Evolutionary conservation across 345 rosid genomes (phyloP), one percentile per base, ranked within the genome.

Genomic region (Brassica juncea): DNA sequence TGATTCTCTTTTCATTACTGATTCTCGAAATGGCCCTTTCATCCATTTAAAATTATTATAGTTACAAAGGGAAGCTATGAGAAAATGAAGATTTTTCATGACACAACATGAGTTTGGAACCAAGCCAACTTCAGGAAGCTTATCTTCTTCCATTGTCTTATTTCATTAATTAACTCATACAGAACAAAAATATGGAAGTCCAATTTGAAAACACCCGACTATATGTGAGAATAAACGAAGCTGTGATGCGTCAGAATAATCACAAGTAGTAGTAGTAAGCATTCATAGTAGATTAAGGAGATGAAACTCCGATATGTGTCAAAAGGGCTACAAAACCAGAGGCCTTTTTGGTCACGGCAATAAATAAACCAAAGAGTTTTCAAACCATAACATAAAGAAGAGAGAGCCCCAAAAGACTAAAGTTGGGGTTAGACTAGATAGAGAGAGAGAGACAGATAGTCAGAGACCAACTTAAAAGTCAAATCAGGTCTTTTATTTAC

Each of bases 101-200:
- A 47, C 52, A 31, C 58, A 39, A 70, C 66, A 30, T 47, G 52
- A 21, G 81, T 57, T 72, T 5, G 68, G 73, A 66, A 44, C 28
- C 47, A 47, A 67, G 78, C 68, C 74, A 59, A 23, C 37, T 60
- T 68, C 82, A 58, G 67, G 52, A 42, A 57, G 54, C 70, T 25
- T 19, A 44, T 15, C 23, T 49, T 66, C 9, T 52, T 23, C 23
- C 5, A 2, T 37, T 37, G 9, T 37, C 11, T 37, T 32, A 21
- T 35, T 25, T 28, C 44, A 58, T 49, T 49, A n/a, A 31, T 19
- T 54, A 55, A 47, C 4, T 30, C 12, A 12, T 9, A 42, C 23
- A 11, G 35, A 27, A 27, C 7, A 42, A 19, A n/a, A 54, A 15
- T 32, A 32, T 47, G 58, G 12, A n/a, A 65, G 25, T 49, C 32